Evolutionary conservation across 345 rosid genomes (phyloP).

Genomic region (Chamaenerion angustifolium): DNA sequence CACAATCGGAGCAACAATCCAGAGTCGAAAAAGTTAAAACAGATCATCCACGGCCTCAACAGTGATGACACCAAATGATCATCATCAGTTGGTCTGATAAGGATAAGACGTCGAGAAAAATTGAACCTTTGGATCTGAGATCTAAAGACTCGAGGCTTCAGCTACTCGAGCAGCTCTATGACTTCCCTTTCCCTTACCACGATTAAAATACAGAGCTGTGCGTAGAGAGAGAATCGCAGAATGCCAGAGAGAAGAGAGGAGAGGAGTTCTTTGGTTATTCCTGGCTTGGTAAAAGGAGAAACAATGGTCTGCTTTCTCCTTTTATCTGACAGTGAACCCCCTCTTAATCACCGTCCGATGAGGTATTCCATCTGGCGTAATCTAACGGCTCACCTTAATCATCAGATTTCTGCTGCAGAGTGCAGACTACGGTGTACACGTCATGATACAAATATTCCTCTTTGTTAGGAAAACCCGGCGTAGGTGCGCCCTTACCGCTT

Average conservation of each 20-base stretch:
- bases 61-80: neutral
- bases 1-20: conserved; percentile 1
- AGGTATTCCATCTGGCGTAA: neutral
- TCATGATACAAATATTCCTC: too few species aligned
- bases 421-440: too few species aligned
- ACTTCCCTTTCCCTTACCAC: conserved; percentile 1
- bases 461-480: too few species aligned
- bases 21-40: neutral
- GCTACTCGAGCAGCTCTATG: too few species aligned
- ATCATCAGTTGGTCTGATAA: neutral
- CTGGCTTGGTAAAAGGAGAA: neutral
- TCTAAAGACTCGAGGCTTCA: conserved; percentile 8
- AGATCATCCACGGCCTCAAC: neutral
- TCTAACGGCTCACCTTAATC: neutral
- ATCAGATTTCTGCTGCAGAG: too few species aligned
- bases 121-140: conserved; percentile 21
- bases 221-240: too few species aligned
- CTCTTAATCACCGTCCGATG: conserved; percentile 1
- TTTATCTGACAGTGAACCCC: neutral
- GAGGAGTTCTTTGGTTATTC: conserved; percentile 4
- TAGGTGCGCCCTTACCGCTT: too few species aligned
- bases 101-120: conserved; percentile 2
- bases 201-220: neutral
- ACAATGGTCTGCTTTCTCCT: conserved; percentile 3
- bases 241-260: neutral